Evolutionary conservation across 768 basidiomycete genomes (phyloP), one percentile per base, ranked within the genome.

Genomic region (Hirschioporus abietinus): DNA sequence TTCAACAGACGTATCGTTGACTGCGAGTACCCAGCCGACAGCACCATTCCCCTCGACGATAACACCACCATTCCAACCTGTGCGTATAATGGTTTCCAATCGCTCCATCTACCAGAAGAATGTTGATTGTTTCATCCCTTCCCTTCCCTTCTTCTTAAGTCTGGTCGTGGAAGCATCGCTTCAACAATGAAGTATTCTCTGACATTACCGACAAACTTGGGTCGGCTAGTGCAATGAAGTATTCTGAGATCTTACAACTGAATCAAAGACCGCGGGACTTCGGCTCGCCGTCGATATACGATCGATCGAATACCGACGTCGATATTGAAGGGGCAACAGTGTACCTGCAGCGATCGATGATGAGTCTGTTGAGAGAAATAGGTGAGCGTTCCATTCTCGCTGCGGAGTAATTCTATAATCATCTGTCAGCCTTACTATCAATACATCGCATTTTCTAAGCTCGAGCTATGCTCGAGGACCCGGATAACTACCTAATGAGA

Each of bases 361-460:
- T 52, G 42, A 5, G 42, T 20, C 12, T 52, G 42, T 15, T 52
- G 42, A 5, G 42, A 20, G 42, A 52, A 20, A 52, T 52, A 52
- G 42, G 42, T 52, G 20, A 3, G 42, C 1, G 5, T 10, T 30
- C 30, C 8, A 30, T 8, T 30, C 8, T 30, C 8, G 30, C 30
- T 30, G 8, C 30, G 30, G 30, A 3, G 30, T 30, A 3, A 3
- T 30, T 8, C 30, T 3, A 30, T 30, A 30, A 30, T 8, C 30
- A 30, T 3, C 8, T 30, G 8, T 30, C 42, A 88, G 87, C 86
- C 24, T 77, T 89, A 18, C 78, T 88, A 72, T 86, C 86, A 72
- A 83, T 90, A 35, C 88, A 88, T 70, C 82, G 88, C 27, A 82
- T 82, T 66, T 91, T 88, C 79, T 90, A 90, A 67, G 88, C 89